Percentiles rank a stretch among this genome's conserved stretches.
Evolutionary conservation across 371 early-diverging fungal species (phyloP).

Genomic region (Chytridiales sp.): DNA sequence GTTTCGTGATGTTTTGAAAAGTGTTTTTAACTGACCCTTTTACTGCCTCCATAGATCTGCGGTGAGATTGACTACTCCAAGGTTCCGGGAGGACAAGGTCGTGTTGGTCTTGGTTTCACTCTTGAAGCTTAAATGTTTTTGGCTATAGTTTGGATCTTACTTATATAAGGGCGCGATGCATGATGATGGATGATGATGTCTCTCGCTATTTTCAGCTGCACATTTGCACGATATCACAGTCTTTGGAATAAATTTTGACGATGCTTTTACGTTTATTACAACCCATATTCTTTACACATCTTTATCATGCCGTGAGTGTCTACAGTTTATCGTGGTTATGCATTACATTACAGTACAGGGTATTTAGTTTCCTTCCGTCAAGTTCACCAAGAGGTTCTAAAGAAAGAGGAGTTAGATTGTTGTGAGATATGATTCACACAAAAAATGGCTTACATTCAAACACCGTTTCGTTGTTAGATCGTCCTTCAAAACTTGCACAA

Average conservation of each 20-base stretch:
- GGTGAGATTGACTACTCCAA: slow-evolving; percentile 96
- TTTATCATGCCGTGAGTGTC: background rate
- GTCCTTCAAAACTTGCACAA: slow-evolving; percentile 75
- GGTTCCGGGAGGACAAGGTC: slow-evolving; percentile 47
- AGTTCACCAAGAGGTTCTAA: slow-evolving; percentile 9
- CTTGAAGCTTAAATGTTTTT: slow-evolving; percentile 35
- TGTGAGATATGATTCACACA: background rate
- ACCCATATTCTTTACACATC: background rate
- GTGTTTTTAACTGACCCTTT: slow-evolving; percentile 4
- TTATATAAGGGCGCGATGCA: no score
- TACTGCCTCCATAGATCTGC: slow-evolving; percentile 41
- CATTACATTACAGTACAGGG: no score
- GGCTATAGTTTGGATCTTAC: no score
- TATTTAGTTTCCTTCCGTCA: slow-evolving; percentile 3
- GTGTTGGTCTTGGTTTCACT: slow-evolving; percentile 42
- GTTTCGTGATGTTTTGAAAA: background rate
- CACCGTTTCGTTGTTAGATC: slow-evolving; percentile 74
- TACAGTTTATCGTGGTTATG: background rate
- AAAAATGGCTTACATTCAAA: slow-evolving; percentile 11
- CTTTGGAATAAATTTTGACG: no score
- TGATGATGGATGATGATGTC: no score
- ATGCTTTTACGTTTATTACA: no score
- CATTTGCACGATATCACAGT: no score
- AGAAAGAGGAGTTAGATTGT: background rate
- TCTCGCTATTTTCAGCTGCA: no score